Evolutionary conservation across 202 grass and related monocot genomes (phyloP).

Genomic region (Dendrocalamus latiflorus): DNA sequence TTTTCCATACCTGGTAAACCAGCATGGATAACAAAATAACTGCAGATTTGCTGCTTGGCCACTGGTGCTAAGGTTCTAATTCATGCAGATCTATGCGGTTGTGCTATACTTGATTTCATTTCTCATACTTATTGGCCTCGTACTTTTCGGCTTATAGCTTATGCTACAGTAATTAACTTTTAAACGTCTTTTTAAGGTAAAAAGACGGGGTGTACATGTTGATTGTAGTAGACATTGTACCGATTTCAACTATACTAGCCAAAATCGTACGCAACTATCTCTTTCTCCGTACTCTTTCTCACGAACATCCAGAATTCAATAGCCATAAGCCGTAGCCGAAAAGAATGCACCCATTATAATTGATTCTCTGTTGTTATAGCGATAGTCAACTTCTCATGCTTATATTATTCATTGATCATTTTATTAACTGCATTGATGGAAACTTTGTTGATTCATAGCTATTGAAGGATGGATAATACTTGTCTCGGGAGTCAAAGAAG

Average conservation of each 20-base stretch:
- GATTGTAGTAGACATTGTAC: too few species aligned
- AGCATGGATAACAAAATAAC: neutral
- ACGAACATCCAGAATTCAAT: too few species aligned
- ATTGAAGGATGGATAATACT: conserved; percentile 97
- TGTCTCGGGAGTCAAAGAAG: conserved; percentile 85
- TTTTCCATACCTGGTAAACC: neutral
- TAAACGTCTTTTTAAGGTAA: too few species aligned
- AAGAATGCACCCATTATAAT: neutral
- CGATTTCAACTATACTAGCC: too few species aligned
- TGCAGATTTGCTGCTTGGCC: neutral
- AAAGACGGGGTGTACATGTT: too few species aligned
- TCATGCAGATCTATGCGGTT: conserved; percentile 18
- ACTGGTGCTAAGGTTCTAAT: neutral
- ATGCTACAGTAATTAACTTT: too few species aligned
- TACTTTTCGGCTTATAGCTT: too few species aligned
- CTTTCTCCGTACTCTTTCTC: too few species aligned
- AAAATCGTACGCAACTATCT: too few species aligned
- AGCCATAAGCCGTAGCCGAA: too few species aligned
- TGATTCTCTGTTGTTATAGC: neutral
- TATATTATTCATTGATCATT: neutral
- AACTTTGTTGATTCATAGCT: conserved; percentile 36
- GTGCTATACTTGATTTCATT: neutral
- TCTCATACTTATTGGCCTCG: neutral
- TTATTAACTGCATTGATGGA: conserved; percentile 9
- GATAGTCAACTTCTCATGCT: neutral